Percentiles rank a stretch among this genome's conserved stretches.
phyloP scores from a whole-genome alignment of 2,329 filamentous ascomycete genomes.

The Colletotrichum aenigma region DNA sequence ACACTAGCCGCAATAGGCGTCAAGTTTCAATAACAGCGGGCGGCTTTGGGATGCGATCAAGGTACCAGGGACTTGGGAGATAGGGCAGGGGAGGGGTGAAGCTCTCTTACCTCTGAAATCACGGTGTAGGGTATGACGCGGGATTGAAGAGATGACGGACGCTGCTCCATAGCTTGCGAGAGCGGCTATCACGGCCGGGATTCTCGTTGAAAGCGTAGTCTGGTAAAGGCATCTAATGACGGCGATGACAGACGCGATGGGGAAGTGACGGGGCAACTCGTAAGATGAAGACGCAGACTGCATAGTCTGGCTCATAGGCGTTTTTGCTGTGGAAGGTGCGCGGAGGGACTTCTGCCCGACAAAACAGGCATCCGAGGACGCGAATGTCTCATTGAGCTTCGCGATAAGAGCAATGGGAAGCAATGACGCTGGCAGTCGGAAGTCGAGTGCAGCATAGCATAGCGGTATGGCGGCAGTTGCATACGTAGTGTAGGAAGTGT shows the following conservation, averaged over 20 bases:
- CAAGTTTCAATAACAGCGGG: slow-evolving; percentile 5
- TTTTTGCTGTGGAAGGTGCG: not conserved
- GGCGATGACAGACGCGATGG: not conserved
- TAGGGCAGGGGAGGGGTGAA: slow-evolving; percentile 4
- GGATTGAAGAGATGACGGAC: not conserved
- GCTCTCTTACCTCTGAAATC: not conserved
- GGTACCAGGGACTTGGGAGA: not conserved
- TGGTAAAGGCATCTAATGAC: not conserved
- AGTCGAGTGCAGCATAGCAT: not conserved
- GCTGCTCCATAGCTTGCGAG: not conserved
- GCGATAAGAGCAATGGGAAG: not conserved
- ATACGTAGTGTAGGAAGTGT: not conserved
- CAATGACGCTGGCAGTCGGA: not conserved
- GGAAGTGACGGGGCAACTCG: not conserved
- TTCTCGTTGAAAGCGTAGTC: not conserved
- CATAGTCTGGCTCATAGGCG: not conserved
- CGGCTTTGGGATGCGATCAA: not conserved
- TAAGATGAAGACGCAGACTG: slow-evolving; percentile 3
- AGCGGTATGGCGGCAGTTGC: slow-evolving; percentile 10
- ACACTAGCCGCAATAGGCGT: not conserved
- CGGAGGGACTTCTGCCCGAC: not conserved
- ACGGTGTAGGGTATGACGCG: not conserved
- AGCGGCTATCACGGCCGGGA: not conserved
- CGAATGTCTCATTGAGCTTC: not conserved
- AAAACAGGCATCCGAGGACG: slow-evolving; percentile 1